Base-by-base conservation (phyloP, 495 filamentous ascomycete genomes). In the Poronia punctata region DNA sequence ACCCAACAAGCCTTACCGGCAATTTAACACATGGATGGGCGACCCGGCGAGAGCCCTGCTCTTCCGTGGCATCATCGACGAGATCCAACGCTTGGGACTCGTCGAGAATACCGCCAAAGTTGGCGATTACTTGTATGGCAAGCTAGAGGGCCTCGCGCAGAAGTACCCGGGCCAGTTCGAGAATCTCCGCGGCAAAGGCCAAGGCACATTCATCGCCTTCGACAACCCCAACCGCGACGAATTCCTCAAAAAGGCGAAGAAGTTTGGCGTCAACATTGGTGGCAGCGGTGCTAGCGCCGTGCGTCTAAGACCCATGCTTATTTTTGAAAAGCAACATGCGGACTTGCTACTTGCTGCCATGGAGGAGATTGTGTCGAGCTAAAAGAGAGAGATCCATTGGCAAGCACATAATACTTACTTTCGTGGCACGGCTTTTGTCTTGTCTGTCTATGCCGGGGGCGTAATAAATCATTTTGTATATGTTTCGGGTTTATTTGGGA, bases 1-100 rank as follows among this genome's bases (percentile, higher is more conserved):
- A n/a, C 92, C 92, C 34, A 96, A 95, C 71, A 90, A 90, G 75
- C 88, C 92, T n/a, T 97, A 96, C 75, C 80, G 92, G 35, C 92
- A 98, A 67, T 98, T 97, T 71, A 98, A 98, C 69, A 98, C 93
- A 43, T 98, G 92, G 92, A 96, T 98, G 89, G 92, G 92, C 60
- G 92, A 98, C 67, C 92, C 92, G 20, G 80, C 85, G 7, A 80
- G 87, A 34, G 88, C 87, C 7, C 68, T 97, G 44, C 75, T 97
- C 44, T 98, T 96, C 80, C 78, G 84, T 40, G 87, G 83, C 50
- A 96, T 98, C 64, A 79, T 95, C 57, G 62, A 85, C 27, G 89
- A 97, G 67, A 84, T 98, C 36, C 79, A 94, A 67, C 71, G 79
- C 28, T 68, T 86, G 12, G 74, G 82, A 40, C 73, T 98, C 8